These are phyloP conservation scores for Pseudogymnoascus destructans DNA, from an alignment of 2,329 filamentous ascomycete species.

Conservation along the genomic window DNA sequence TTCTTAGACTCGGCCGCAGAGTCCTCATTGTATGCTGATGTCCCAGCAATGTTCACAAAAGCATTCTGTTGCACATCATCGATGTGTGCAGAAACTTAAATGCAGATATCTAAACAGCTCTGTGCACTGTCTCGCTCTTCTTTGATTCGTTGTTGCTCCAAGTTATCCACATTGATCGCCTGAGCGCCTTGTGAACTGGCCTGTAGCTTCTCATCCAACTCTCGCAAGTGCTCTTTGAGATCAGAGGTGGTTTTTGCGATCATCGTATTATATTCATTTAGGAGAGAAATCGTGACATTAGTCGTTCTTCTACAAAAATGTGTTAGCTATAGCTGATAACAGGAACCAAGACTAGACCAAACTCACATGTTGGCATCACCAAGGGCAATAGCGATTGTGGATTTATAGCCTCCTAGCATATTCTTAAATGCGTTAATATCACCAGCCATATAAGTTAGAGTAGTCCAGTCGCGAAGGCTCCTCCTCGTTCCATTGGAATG, in stretches of 20 bases:
- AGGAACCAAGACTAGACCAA: background rate
- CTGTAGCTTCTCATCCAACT: constrained; percentile 20
- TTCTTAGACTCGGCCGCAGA: constrained; percentile 11
- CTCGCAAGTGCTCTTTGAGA: constrained; percentile 24
- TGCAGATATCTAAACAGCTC: constrained; percentile 24
- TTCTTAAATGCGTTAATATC: background rate
- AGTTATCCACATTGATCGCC: constrained; percentile 12
- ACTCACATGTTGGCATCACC: background rate
- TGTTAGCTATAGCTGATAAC: background rate
- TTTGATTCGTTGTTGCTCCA: constrained; percentile 17
- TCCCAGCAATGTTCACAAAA: constrained; percentile 13
- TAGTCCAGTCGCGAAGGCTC: background rate
- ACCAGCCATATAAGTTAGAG: background rate
- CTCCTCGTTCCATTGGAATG: background rate
- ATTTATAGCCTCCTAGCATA: background rate
- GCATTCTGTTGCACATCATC: constrained; percentile 17
- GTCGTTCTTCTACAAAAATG: background rate
- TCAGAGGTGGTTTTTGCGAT: constrained; percentile 24
- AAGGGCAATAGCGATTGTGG: background rate
- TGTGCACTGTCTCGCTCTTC: constrained; percentile 25
- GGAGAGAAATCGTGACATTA: background rate
- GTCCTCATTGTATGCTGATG: background rate
- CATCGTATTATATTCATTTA: constrained; percentile 25
- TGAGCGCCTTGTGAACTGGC: constrained; percentile 11
- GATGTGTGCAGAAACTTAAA: constrained; percentile 22